Evolutionary conservation across 2,329 filamentous ascomycete genomes (phyloP).

Genomic region (Aspergillus alliaceus): DNA sequence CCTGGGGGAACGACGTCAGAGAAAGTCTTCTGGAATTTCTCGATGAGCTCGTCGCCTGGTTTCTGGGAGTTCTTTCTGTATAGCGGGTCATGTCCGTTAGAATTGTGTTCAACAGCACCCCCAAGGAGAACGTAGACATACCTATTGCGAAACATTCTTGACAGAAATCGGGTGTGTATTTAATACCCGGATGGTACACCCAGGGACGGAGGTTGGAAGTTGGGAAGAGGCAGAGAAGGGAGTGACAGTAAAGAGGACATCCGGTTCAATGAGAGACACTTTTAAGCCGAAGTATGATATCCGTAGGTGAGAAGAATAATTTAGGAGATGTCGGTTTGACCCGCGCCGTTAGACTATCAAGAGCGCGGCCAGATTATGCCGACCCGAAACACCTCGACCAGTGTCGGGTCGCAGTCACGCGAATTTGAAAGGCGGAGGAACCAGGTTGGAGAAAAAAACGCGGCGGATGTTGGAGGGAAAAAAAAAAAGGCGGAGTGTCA

Average conservation of each 20-base stretch:
- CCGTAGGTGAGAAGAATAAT: not conserved
- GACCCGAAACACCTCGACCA: not conserved
- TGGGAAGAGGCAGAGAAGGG: not conserved
- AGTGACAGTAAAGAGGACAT: slow-evolving; percentile 10
- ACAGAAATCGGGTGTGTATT: not conserved
- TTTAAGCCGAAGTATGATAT: not conserved
- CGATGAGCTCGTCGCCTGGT: slow-evolving; percentile 79
- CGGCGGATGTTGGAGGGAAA: no score
- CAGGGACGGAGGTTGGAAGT: not conserved
- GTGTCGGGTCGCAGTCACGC: slow-evolving; percentile 4
- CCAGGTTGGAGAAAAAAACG: not conserved
- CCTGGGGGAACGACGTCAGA: slow-evolving; percentile 63
- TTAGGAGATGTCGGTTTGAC: not conserved
- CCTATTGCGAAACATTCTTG: slow-evolving; percentile 51
- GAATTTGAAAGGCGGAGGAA: not conserved
- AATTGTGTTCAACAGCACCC: slow-evolving; percentile 1
- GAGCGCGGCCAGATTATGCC: not conserved
- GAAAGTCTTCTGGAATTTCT: slow-evolving; percentile 80
- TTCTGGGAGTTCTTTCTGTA: slow-evolving; percentile 76
- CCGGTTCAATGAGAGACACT: slow-evolving; percentile 4
- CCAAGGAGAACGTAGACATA: slow-evolving; percentile 30
- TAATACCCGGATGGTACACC: not conserved
- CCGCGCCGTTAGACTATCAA: not conserved
- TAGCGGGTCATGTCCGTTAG: slow-evolving; percentile 13
- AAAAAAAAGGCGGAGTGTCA: not conserved